A percentile compares a stretch with the other conserved stretches of the same genome.
phyloP scores from a whole-genome alignment of 208 protist genomes.

The Trypanosoma platydactyli region DNA sequence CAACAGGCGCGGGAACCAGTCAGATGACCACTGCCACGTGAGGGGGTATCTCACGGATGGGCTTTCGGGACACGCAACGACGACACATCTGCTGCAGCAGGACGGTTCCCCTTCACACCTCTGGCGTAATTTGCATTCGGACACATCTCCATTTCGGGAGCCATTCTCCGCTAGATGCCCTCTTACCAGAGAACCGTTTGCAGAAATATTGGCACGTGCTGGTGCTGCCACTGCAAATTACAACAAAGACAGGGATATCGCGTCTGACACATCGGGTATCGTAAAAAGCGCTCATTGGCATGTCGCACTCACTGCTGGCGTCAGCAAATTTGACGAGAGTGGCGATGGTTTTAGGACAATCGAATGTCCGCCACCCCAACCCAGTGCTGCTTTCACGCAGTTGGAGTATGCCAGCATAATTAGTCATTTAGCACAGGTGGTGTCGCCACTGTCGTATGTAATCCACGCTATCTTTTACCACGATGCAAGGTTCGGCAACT shows the following conservation, averaged over 20 bases:
- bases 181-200: too few species aligned
- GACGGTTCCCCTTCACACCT: too few species aligned
- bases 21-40: background rate
- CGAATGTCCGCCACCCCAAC: background rate
- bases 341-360: slow-evolving; percentile 11
- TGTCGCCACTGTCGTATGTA: slow-evolving; percentile 15
- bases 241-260: background rate
- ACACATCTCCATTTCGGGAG: too few species aligned
- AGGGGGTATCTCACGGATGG: background rate
- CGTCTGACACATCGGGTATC: too few species aligned
- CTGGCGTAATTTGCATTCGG: too few species aligned
- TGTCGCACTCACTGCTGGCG: slow-evolving; percentile 7
- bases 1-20: background rate
- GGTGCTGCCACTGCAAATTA: too few species aligned
- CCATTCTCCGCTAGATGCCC: too few species aligned
- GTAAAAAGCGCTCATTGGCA: background rate
- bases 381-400: background rate
- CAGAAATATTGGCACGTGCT: too few species aligned
- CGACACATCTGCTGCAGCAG: background rate
- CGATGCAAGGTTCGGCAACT: slow-evolving; percentile 45
- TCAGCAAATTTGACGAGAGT: background rate
- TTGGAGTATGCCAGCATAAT: slow-evolving; percentile 2
- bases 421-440: background rate
- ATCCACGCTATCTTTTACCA: slow-evolving; percentile 51
- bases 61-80: background rate